Conservation (phyloP, 192 early-diverging fungal species). For the Coemansia erecta region DNA sequence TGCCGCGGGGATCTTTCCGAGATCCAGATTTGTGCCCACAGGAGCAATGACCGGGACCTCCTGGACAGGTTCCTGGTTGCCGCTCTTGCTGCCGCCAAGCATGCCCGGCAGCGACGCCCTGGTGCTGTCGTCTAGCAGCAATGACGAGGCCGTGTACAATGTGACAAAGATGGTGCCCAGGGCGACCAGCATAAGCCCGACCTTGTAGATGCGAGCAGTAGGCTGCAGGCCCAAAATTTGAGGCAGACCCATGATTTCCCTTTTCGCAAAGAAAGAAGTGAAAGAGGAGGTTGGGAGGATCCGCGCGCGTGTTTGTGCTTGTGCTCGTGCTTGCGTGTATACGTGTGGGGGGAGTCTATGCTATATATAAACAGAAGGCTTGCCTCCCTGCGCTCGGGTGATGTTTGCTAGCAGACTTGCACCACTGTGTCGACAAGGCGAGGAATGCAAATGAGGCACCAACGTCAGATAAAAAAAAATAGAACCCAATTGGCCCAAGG, state of each 20-base stretch:
- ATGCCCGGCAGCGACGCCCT: constrained; percentile 19
- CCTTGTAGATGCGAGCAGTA: constrained; percentile 45
- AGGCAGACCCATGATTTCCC: constrained; percentile 30
- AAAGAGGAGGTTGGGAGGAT: no score
- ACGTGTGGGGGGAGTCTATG: no score
- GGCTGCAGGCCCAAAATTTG: constrained; percentile 36
- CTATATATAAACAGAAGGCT: no score
- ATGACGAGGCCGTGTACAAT: constrained; percentile 28
- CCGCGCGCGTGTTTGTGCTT: no score
- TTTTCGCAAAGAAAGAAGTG: no score
- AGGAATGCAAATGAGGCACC: no score
- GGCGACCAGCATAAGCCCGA: constrained; percentile 23
- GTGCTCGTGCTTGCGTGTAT: no score
- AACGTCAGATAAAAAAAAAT: no score
- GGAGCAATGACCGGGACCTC: background rate
- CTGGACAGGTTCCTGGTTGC: background rate
- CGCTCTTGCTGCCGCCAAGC: constrained; percentile 12
- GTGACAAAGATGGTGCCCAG: constrained; percentile 21
- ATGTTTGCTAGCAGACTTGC: no score
- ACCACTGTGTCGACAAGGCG: no score
- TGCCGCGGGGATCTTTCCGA: constrained; percentile 19
- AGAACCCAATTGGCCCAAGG: no score
- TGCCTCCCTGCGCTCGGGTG: no score
- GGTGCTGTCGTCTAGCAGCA: constrained; percentile 8
- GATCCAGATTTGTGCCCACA: constrained; percentile 2